A percentile compares a stretch with the other conserved stretches of the same genome.
phyloP scores from a whole-genome alignment of 495 filamentous ascomycete genomes.

The Tuber borchii region DNA sequence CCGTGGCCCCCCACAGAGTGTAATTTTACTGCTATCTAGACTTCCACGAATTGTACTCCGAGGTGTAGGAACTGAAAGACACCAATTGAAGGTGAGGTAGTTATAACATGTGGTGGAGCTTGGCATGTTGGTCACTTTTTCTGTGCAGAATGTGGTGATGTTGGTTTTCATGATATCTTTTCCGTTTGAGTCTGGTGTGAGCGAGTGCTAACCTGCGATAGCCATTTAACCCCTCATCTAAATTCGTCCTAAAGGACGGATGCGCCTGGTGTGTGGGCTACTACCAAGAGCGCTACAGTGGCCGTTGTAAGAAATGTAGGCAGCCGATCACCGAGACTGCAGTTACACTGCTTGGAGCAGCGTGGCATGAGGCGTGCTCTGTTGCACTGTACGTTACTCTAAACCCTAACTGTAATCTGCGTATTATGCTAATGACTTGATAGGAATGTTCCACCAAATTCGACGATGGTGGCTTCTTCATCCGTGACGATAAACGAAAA shows the following conservation, averaged over 20 bases:
- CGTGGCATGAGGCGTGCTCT: constrained; percentile 91
- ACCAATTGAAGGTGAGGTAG: constrained; percentile 93
- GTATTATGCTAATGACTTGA: constrained; percentile 11
- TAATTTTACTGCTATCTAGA: constrained; percentile 97
- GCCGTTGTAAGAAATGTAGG: constrained; percentile 79
- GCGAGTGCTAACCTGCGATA: constrained; percentile 16
- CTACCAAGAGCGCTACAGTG: constrained; percentile 80
- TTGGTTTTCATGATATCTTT: constrained; percentile 40
- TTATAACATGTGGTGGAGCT: constrained; percentile 84
- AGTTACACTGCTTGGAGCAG: constrained; percentile 74
- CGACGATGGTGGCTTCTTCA: constrained; percentile 49
- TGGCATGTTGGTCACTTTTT: constrained; percentile 99
- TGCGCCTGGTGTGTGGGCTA: constrained; percentile 96
- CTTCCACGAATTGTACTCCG: constrained; percentile 92
- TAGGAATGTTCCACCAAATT: constrained; percentile 48
- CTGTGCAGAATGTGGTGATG: constrained; percentile 96
- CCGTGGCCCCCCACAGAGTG: constrained; percentile 60
- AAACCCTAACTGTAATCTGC: neutral
- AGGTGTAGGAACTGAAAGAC: constrained; percentile 95
- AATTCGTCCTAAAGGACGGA: constrained; percentile 88
- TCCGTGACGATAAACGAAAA: constrained; percentile 44
- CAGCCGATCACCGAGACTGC: constrained; percentile 80
- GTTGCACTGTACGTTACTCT: constrained; percentile 52
- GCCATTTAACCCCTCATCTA: constrained; percentile 23
- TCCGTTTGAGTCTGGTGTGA: constrained; percentile 13